These are phyloP conservation scores for Tetrapisispora namnaoensis DNA, from an alignment of 805 yeast species.

Conservation along the genomic window DNA sequence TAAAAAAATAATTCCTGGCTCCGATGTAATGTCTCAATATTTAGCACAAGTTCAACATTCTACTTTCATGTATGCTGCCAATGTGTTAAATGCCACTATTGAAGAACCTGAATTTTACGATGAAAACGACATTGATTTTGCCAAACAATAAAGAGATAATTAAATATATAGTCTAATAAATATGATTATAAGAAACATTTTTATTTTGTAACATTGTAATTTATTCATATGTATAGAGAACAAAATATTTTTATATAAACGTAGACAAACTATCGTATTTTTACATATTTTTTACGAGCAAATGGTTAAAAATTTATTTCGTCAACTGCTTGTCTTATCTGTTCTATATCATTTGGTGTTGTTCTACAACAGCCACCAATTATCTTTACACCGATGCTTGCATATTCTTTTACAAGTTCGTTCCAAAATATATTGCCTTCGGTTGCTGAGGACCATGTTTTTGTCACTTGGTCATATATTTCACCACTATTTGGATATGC, in stretches of 20 bases:
- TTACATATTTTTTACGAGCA: not conserved
- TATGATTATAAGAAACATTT: too few species aligned
- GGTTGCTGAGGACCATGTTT: constrained; percentile 33
- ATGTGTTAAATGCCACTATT: constrained; percentile 43
- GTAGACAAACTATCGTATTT: not conserved
- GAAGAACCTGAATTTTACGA: constrained; percentile 18
- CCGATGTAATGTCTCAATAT: constrained; percentile 71
- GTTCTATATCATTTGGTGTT: constrained; percentile 36
- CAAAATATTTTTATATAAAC: not conserved
- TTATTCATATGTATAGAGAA: too few species aligned
- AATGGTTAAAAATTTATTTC: not conserved
- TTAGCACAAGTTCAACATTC: constrained; percentile 65
- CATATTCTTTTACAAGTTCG: constrained; percentile 33
- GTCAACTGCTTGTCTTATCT: constrained; percentile 13
- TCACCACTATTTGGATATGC: constrained; percentile 76
- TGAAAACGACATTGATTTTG: constrained; percentile 1
- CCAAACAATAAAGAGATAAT: not conserved
- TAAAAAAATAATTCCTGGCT: constrained; percentile 39
- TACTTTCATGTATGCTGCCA: constrained; percentile 42
- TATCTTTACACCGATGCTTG: constrained; percentile 34
- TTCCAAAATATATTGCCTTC: constrained; percentile 31
- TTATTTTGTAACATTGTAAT: too few species aligned
- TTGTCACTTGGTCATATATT: constrained; percentile 40
- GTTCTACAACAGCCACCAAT: constrained; percentile 77
- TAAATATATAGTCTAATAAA: too few species aligned